Conservation (phyloP, 2,329 filamentous ascomycete genomes). For the Furcasterigmium furcatum region DNA sequence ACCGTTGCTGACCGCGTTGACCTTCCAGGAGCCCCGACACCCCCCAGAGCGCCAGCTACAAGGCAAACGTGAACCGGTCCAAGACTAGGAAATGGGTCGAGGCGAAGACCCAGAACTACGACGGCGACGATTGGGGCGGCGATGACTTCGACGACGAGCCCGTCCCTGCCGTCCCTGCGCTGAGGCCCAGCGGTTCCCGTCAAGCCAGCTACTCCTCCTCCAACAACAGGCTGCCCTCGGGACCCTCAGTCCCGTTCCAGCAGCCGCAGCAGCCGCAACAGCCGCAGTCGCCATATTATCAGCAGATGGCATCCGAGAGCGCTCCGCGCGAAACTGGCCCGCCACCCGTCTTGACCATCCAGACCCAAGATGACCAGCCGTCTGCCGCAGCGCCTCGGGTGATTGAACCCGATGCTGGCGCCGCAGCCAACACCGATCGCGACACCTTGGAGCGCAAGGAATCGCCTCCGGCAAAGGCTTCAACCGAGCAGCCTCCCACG, state of each 20-base stretch:
- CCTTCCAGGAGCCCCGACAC: slow-evolving; percentile 12
- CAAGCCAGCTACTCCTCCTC: slow-evolving; percentile 19
- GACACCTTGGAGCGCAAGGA: background rate
- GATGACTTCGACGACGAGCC: slow-evolving; percentile 58
- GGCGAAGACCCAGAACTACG: slow-evolving; percentile 81
- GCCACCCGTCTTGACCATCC: slow-evolving; percentile 24
- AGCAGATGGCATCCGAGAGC: background rate
- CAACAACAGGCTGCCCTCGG: slow-evolving; percentile 29
- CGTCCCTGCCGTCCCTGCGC: slow-evolving; percentile 26
- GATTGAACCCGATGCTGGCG: background rate
- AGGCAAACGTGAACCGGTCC: slow-evolving; percentile 80
- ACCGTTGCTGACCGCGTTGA: background rate
- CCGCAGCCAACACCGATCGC: background rate
- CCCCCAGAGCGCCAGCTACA: slow-evolving; percentile 48
- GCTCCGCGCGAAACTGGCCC: slow-evolving; percentile 19
- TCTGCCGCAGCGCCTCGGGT: background rate
- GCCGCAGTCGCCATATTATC: background rate
- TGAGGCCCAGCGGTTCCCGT: slow-evolving; percentile 6
- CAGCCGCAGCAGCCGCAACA: background rate
- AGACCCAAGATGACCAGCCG: slow-evolving; percentile 17
- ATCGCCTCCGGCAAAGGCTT: background rate
- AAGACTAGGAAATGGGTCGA: slow-evolving; percentile 97
- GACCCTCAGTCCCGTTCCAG: slow-evolving; percentile 12
- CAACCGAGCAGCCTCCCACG: slow-evolving; percentile 4
- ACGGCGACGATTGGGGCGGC: slow-evolving; percentile 89